These are phyloP conservation scores for Ophiostoma montium DNA, from an alignment of 2,329 filamentous ascomycete genomes.

Conservation along the genomic window DNA sequence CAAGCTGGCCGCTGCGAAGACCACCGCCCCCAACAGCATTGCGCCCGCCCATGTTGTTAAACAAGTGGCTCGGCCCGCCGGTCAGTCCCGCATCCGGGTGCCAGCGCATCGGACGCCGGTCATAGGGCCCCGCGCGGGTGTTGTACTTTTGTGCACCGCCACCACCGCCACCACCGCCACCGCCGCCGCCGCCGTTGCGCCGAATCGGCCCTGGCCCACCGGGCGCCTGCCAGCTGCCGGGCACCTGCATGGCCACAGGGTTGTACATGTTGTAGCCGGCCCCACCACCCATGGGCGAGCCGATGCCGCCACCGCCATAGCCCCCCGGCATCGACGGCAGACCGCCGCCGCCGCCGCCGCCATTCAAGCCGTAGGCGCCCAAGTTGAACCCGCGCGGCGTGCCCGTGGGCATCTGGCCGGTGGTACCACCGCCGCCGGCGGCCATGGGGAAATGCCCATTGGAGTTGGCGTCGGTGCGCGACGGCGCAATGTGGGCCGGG, in stretches of 20 bases:
- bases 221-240: conserved; percentile 32
- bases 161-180: conserved; percentile 21
- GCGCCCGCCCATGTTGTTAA: not conserved
- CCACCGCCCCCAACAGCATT: conserved; percentile 24
- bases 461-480: conserved; percentile 82
- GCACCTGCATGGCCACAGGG: conserved; percentile 28
- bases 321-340: conserved; percentile 38
- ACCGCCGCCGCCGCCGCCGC: too few relatives aligned
- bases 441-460: conserved; percentile 93
- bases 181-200: conserved; percentile 38
- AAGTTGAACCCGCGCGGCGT: conserved; percentile 89
- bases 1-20: conserved; percentile 28
- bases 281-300: conserved; percentile 12
- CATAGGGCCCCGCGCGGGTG: conserved; percentile 58
- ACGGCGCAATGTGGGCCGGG: conserved; percentile 85
- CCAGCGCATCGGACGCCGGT: conserved; percentile 46
- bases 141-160: conserved; percentile 32
- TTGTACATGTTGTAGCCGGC: conserved; percentile 32
- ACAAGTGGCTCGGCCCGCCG: conserved; percentile 18
- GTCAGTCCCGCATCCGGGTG: conserved; percentile 24
- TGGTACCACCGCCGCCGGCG: too few relatives aligned
- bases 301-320: conserved; percentile 25
- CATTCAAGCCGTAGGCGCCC: conserved; percentile 50
- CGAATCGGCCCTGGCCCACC: conserved; percentile 46
- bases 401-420: conserved; percentile 61